These are phyloP conservation scores for Articulospora tetracladia DNA, from an alignment of 495 filamentous ascomycete species.

Conservation along the genomic window DNA sequence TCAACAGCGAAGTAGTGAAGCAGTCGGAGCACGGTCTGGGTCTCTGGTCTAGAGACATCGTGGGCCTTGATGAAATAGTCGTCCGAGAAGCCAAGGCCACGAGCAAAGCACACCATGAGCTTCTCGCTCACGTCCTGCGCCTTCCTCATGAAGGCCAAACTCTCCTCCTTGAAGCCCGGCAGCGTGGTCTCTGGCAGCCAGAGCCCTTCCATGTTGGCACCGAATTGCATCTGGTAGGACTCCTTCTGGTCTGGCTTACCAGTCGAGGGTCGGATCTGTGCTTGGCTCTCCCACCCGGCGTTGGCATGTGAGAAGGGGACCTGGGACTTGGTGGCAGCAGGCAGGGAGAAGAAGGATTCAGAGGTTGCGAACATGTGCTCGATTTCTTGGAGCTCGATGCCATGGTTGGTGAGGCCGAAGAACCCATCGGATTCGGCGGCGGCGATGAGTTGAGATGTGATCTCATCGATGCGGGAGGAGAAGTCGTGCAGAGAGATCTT, in stretches of 20 bases:
- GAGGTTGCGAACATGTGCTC: conserved; percentile 49
- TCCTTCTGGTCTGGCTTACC: conserved; percentile 60
- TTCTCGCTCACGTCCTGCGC: conserved; percentile 49
- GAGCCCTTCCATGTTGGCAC: conserved; percentile 41
- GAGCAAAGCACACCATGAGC: conserved; percentile 57
- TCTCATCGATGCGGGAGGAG: conserved; percentile 46
- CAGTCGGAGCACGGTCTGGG: conserved; percentile 53
- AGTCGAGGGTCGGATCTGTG: conserved; percentile 59
- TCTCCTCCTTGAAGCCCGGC: conserved; percentile 42
- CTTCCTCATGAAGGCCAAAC: conserved; percentile 49
- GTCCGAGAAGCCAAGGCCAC: conserved; percentile 47
- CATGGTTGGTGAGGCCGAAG: conserved; percentile 57
- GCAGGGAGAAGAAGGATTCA: conserved; percentile 52
- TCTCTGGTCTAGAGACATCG: conserved; percentile 40
- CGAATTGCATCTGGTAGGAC: conserved; percentile 59
- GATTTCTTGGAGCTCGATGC: conserved; percentile 42
- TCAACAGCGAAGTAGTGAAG: conserved; percentile 51
- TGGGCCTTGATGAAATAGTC: conserved; percentile 56
- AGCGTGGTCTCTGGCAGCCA: conserved; percentile 50
- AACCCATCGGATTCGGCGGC: conserved; percentile 43
- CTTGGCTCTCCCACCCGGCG: conserved; percentile 60
- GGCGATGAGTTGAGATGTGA: conserved; percentile 35
- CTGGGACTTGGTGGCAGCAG: conserved; percentile 45
- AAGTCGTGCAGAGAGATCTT: conserved; percentile 57
- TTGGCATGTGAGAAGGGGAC: conserved; percentile 52